Evolutionary conservation across 306 rosid species (phyloP).

Genomic region (Ammopiptanthus mongolicus): DNA sequence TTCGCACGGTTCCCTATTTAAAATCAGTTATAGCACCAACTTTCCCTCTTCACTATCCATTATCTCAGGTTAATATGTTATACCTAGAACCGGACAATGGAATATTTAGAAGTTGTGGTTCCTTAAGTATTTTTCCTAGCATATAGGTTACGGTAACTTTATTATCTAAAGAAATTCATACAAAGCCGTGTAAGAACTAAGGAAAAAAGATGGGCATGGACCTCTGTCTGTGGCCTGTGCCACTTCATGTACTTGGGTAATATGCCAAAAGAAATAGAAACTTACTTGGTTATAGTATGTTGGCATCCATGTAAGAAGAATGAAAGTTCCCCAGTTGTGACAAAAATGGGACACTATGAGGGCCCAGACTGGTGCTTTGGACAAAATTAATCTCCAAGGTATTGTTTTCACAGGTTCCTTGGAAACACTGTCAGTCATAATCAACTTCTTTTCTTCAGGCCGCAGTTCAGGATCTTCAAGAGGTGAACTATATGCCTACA

Average conservation of each 20-base stretch:
- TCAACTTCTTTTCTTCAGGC: slow-evolving; percentile 79
- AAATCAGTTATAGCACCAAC: background rate
- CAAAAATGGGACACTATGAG: slow-evolving; percentile 89
- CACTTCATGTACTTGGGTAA: background rate
- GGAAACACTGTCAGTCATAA: slow-evolving; percentile 44
- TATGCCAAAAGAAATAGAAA: background rate
- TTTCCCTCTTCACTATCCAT: background rate
- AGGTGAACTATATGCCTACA: slow-evolving; percentile 91
- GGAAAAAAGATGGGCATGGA: background rate
- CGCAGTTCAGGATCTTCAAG: slow-evolving; percentile 86
- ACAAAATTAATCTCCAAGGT: slow-evolving; percentile 88
- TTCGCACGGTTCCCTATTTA: background rate
- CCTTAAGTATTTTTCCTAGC: background rate
- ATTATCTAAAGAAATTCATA: background rate
- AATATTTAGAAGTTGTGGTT: background rate
- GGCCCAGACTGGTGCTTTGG: slow-evolving; percentile 97
- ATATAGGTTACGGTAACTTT: background rate
- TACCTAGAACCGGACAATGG: background rate
- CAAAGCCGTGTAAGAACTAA: background rate
- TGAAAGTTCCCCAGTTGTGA: slow-evolving; percentile 99
- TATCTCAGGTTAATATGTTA: background rate
- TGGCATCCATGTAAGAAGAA: slow-evolving; percentile 99
- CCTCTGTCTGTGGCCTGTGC: background rate
- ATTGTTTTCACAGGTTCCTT: slow-evolving; percentile 84
- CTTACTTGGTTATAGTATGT: slow-evolving; percentile 96